Evolutionary conservation across 2,329 filamentous ascomycete genomes (phyloP), one percentile per base, ranked within the genome.

Genomic region (Metarhizium anisopliae): DNA sequence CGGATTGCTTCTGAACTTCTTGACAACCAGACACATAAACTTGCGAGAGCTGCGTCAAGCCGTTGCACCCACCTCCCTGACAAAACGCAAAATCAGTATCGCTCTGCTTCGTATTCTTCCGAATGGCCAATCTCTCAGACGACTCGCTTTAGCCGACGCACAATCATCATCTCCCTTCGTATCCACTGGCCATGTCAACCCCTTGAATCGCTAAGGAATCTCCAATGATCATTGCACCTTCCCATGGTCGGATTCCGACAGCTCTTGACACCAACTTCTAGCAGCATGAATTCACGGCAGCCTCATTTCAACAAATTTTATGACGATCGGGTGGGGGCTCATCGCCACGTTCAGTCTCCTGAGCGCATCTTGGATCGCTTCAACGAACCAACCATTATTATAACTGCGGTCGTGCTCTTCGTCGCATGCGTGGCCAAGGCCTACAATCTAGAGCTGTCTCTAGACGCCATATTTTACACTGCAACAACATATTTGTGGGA

Each of bases 401-500:
- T 74, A 38, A 70, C 70, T 20, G 58, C 65, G 42, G 56, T 69
- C 42, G 61, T 72, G 45, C 58, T 74, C 35, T 47, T 66, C 52
- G 56, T 68, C 43, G 68, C 71, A 45, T 57, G 72, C 50, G 47
- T 67, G n/a, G 66, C 70, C 65, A 70, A 68, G 53, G 53, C 66
- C 32, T 67, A 70, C 64, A 67, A 66, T 59, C 64, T 69, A 13
- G 64, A 71, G 13, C 58, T 64, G 18, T 64, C 69, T 4, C 55
- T 72, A 7, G 62, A 66, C 45, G 63, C 61, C 13, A 59, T 63
- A 5, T 50, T 68, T 47, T 61, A 59, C 50, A 58, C 67, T 20
- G 47, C 68, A 14, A 63, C 61, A 56, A 72, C 77, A 61, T 66
- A 84, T 53, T 64, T 83, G 42, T 89, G 86, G 85, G 80, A 87